Evolutionary conservation across 2,329 filamentous ascomycete genomes (phyloP).

Genomic region (Hypoxylon sp.): DNA sequence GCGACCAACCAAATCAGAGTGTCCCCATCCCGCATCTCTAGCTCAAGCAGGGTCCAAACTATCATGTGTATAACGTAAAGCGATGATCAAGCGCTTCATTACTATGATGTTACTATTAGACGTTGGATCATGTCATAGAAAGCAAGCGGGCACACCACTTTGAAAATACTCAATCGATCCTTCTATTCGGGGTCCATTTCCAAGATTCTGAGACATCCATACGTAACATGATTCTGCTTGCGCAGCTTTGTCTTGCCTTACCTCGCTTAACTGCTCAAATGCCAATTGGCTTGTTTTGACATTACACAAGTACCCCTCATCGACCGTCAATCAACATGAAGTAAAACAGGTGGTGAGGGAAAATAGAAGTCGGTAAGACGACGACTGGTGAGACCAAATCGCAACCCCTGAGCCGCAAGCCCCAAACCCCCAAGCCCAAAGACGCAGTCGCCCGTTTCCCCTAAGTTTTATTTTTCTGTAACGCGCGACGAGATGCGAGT

Average conservation of each 20-base stretch:
- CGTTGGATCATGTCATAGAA: background rate
- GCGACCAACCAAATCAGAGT: constrained; percentile 24
- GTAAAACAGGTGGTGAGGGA: constrained; percentile 14
- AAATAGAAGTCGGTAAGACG: background rate
- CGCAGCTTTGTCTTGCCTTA: constrained; percentile 28
- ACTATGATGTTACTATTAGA: constrained; percentile 8
- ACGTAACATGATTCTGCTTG: constrained; percentile 21
- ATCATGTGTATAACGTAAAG: constrained; percentile 19
- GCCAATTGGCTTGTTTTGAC: constrained; percentile 9
- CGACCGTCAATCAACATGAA: constrained; percentile 15
- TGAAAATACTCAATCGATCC: background rate
- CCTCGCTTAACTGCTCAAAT: constrained; percentile 23
- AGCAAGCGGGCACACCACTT: background rate
- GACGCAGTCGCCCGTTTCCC: constrained; percentile 19
- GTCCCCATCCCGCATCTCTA: constrained; percentile 7
- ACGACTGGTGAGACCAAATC: constrained; percentile 15
- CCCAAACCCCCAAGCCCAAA: constrained; percentile 2
- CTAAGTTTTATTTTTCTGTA: constrained; percentile 6
- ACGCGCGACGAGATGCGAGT: constrained; percentile 23
- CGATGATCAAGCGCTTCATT: constrained; percentile 19
- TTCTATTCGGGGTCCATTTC: background rate
- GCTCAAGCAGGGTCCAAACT: constrained; percentile 23
- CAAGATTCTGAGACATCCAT: constrained; percentile 25
- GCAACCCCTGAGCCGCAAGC: too few relatives aligned
- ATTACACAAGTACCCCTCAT: constrained; percentile 4